Evolutionary conservation across 257 asterid species (phyloP).

Genomic region (Leptodermis oblonga): DNA sequence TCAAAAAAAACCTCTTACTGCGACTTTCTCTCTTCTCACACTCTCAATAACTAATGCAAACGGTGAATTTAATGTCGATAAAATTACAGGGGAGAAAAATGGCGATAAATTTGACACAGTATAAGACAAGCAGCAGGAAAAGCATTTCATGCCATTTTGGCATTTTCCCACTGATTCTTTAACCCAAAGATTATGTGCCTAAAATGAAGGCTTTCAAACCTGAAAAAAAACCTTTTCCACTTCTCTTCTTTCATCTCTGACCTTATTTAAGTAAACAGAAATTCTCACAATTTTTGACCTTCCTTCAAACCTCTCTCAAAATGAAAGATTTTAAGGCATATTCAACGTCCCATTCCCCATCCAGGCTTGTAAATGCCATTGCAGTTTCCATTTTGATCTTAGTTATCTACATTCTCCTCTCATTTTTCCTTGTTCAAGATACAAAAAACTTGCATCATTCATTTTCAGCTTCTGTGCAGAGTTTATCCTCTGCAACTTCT

Average conservation of each 20-base stretch:
- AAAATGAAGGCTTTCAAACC: conserved; percentile 15
- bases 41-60: too few relatives aligned
- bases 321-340: conserved; percentile 36
- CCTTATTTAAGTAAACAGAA: background rate
- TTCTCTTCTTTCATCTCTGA: background rate
- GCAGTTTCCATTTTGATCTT: conserved; percentile 26
- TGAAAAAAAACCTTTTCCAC: background rate
- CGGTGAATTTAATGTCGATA: too few relatives aligned
- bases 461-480: conserved; percentile 22
- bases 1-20: too few relatives aligned
- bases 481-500: conserved; percentile 34
- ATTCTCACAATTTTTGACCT: background rate
- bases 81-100: too few relatives aligned
- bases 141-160: too few relatives aligned
- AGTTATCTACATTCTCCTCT: conserved; percentile 28
- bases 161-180: conserved; percentile 2
- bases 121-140: too few relatives aligned
- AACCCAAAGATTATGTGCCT: conserved; percentile 24
- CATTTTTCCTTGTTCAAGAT: conserved; percentile 26
- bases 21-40: too few relatives aligned
- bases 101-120: too few relatives aligned
- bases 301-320: conserved; percentile 7
- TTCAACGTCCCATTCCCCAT: conserved; percentile 23
- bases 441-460: conserved; percentile 17
- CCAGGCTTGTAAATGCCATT: conserved; percentile 30